These are phyloP conservation scores for Dictyostelium gargantuum DNA, from an alignment of 208 protist species.

Conservation along the genomic window DNA sequence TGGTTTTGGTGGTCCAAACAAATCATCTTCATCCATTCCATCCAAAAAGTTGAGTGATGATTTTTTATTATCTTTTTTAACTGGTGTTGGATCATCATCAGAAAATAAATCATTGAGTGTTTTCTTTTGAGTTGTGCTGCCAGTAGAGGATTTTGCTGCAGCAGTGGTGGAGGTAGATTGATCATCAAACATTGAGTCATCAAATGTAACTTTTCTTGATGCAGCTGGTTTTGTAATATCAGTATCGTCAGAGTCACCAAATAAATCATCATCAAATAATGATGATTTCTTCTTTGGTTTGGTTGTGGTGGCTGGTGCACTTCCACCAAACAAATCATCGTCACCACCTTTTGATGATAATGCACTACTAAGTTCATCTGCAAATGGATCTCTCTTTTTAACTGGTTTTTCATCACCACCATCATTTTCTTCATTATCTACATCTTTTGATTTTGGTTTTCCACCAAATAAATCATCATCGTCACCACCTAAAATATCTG, in stretches of 20 bases:
- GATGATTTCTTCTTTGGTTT: not conserved
- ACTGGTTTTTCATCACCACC: not conserved
- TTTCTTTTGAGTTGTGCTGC: not conserved
- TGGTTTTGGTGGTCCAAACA: slow-evolving; percentile 34
- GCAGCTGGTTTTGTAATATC: not conserved
- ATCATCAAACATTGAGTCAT: slow-evolving; percentile 22
- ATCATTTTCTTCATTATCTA: not conserved
- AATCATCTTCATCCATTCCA: slow-evolving; percentile 39
- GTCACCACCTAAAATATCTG: slow-evolving; percentile 57
- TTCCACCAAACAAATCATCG: slow-evolving; percentile 14
- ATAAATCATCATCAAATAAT: not conserved
- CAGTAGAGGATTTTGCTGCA: too few relatives aligned
- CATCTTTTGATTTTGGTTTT: not conserved
- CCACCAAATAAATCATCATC: slow-evolving; percentile 33
- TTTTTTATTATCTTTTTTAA: slow-evolving; percentile 11
- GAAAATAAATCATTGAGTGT: slow-evolving; percentile 22
- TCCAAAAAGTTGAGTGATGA: slow-evolving; percentile 41
- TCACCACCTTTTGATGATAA: slow-evolving; percentile 24
- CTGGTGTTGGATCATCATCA: not conserved
- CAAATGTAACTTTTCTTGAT: slow-evolving; percentile 3
- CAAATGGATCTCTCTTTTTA: not conserved
- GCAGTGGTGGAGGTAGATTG: not conserved
- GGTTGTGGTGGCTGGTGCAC: not conserved
- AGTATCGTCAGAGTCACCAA: not conserved
- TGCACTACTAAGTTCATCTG: not conserved